Base-by-base conservation (phyloP, 2,329 filamentous ascomycete species). In the Botryosphaeria dothidea region DNA sequence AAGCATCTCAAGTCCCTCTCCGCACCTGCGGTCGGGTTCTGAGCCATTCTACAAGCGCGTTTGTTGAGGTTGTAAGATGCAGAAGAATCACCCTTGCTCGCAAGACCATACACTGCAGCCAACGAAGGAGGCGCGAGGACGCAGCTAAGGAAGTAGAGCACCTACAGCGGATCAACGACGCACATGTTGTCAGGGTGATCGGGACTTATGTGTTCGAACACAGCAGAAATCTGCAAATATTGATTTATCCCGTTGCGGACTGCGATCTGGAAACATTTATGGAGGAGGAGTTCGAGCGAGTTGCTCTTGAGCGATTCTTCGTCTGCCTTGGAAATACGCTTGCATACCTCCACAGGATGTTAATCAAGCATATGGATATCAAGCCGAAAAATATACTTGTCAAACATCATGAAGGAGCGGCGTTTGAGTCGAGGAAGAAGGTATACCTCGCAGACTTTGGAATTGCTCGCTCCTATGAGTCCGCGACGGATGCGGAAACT, bases 361-460 rank as follows among this genome's bases (percentile, higher is more conserved):
- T 60, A 23, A 66, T 67, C 9, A 71, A 70, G 49, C 71, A 72
- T 58, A 73, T 70, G 70, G 71, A 73, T 46, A 70, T 73, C 56
- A 73, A 73, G 46, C 71, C 70, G 3, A 51, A 66, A 43, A 72
- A 72, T 36, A 62, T 72, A 9, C 57, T 73, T 7, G 68, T 72
- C 2, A 61, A 64, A 2, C n/a, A 65, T 8, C 23, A n/a, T n/a
- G n/a, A n/a, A n/a, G 3, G 49, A 34, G 13, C 17, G 27, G 2
- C 7, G 11, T 3, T 7, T 34, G 1, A 3, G 27, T 6, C 13
- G n/a, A 1, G 27, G 41, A 2, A 66, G 62, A 43, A 67, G 29
- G 62, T 72, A 5, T 71, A 69, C 46, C 63, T 73, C 19, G 67
- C 71, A 1, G 71, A 73, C 60, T 73, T 73, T 46, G 70, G 71